phyloP scores from a whole-genome alignment of 2,329 filamentous ascomycete genomes.

The Paramyrothecium sp. region DNA sequence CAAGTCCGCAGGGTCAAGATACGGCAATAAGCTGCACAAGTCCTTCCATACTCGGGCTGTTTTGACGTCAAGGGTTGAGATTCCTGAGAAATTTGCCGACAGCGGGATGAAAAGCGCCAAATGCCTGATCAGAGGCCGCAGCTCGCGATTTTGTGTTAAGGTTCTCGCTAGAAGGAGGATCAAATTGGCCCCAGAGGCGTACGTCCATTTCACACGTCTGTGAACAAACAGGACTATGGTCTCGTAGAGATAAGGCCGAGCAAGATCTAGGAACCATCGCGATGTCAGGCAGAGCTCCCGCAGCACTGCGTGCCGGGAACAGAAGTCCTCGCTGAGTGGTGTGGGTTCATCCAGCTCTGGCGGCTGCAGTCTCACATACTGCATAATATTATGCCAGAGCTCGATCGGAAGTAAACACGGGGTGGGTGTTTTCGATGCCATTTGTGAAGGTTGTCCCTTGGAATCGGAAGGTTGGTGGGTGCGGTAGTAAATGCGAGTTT shows the following conservation, averaged over 20 bases:
- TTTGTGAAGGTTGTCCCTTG: neutral
- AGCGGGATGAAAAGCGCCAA: slow-evolving; percentile 1
- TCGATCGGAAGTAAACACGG: slow-evolving; percentile 3
- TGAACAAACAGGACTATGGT: neutral
- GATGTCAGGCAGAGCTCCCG: slow-evolving; percentile 7
- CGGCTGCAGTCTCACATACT: slow-evolving; percentile 2
- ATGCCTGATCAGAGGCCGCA: slow-evolving; percentile 5
- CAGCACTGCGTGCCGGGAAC: slow-evolving; percentile 2
- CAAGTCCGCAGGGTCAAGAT: neutral
- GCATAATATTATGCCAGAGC: slow-evolving; percentile 4
- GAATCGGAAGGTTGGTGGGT: neutral
- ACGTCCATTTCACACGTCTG: neutral
- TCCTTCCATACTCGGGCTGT: neutral
- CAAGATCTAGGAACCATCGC: slow-evolving; percentile 2
- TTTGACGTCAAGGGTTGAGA: neutral
- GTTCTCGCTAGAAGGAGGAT: slow-evolving; percentile 3
- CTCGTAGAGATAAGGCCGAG: slow-evolving; percentile 6
- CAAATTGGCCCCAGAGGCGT: neutral
- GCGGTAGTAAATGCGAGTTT: neutral
- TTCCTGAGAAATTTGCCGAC: neutral
- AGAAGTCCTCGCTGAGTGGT: slow-evolving; percentile 2
- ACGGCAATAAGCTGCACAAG: neutral
- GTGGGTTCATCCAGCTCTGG: slow-evolving; percentile 1
- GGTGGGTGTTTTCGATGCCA: neutral
- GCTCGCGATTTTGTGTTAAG: slow-evolving; percentile 3